Evolutionary conservation across 176 grass and related monocot species (phyloP).

Genomic region (Oryza glaberrima): DNA sequence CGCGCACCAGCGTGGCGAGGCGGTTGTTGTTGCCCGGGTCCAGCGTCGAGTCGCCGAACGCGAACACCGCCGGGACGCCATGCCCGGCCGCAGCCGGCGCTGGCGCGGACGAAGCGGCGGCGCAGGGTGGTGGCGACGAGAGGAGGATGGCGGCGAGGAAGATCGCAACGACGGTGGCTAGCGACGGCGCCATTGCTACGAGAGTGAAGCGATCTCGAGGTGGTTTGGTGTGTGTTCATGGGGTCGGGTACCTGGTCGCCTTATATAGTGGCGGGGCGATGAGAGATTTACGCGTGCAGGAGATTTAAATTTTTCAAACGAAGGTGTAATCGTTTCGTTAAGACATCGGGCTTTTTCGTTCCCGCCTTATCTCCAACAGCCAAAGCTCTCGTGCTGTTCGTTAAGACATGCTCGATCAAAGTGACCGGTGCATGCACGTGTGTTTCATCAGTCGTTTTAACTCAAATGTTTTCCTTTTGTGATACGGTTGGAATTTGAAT

Average conservation of each 20-base stretch:
- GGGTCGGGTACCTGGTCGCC: background rate
- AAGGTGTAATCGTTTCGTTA: background rate
- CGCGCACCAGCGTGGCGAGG: conserved; percentile 50
- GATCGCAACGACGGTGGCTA: conserved; percentile 20
- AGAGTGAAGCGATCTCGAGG: background rate
- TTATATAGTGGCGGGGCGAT: background rate
- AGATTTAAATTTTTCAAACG: background rate
- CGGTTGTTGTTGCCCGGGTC: conserved; percentile 87
- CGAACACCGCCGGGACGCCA: conserved; percentile 66
- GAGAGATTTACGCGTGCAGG: background rate
- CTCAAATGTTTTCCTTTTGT: background rate
- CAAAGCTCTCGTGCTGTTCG: background rate
- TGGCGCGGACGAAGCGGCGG: background rate
- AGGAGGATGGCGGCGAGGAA: conserved; percentile 32
- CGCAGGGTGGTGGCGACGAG: background rate
- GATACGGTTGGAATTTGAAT: no score
- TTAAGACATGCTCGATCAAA: background rate
- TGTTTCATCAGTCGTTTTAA: background rate
- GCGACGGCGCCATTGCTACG: conserved; percentile 31
- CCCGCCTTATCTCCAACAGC: background rate
- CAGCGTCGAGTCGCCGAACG: conserved; percentile 77
- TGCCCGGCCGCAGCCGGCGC: background rate
- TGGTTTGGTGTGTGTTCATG: background rate
- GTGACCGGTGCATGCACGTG: background rate
- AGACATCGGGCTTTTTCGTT: background rate